Evolutionary conservation across 805 yeast species (phyloP), one percentile per base, ranked within the genome.

Genomic region (Wickerhamia fluorescens): DNA sequence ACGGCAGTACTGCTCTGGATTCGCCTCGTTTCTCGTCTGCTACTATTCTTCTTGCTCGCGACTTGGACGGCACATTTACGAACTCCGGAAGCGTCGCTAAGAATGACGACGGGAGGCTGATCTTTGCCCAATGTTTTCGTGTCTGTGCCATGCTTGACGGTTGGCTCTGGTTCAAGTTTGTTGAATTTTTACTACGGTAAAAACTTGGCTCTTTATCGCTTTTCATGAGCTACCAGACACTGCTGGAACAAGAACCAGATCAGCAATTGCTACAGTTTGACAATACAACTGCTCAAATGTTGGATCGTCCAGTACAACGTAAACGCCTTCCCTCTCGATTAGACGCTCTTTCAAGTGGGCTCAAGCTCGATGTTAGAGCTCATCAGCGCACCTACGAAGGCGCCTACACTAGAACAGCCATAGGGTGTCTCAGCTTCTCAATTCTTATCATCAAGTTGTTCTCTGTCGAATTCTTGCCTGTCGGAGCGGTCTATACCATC

Each of bases 321-420:
- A 42, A 39, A 20, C 36, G 63, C 18, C 36, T 44, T 5, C 58
- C 61, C 5, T 56, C 66, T 1, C 28, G 56, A 13, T 40, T 63
- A 8, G 62, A 61, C 25, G 53, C 67, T 4, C 53, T 68, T 4
- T 50, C 62, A 21, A 53, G 51, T 4, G 53, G 49, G 5, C 60
- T 59, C 30, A 64, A 66, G 40, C 50, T 72, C 15, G 78, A 73
- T 38, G 61, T 73, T 3, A 39, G 79, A 41, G 92, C 89, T 0
- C 80, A 79, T 42, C 92, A 83, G 52, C 53, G 94, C 33, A 83
- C 94, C 0, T 83, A 81, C 44, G 92, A 83, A 46, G 94, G 94
- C 0, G 88, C 94, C 2, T 83, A 84, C 45, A 63, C 79, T 15
- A 54, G 94, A 29, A 73, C 88, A 0, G 80, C 88, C 13, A 56